phyloP scores from a whole-genome alignment of 441 rosid genomes.

The Euphorbia schlechtendalii region DNA sequence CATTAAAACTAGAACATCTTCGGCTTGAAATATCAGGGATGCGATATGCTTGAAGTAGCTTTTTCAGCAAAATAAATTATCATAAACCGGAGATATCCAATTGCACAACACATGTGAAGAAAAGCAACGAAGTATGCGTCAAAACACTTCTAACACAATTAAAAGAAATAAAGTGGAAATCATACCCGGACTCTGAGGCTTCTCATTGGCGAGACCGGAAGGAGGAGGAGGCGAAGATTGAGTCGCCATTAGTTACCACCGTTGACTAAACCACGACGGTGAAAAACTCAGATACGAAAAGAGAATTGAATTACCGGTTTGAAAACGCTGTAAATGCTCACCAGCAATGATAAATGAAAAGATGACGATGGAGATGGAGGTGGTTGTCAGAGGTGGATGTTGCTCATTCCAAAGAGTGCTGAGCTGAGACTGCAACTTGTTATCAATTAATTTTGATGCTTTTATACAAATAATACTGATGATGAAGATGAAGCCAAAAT shows the following conservation, averaged over 20 bases:
- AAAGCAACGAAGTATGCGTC: neutral
- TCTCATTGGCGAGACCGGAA: slow-evolving; percentile 16
- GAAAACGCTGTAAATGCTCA: neutral
- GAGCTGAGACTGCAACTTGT: neutral
- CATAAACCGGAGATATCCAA: neutral
- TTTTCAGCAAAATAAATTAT: neutral
- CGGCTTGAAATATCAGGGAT: no score
- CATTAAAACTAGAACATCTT: neutral
- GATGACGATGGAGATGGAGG: neutral
- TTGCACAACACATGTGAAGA: neutral
- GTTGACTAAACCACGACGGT: slow-evolving; percentile 5
- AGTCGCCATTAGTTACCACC: slow-evolving; percentile 21
- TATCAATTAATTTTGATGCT: neutral
- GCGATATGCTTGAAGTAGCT: neutral
- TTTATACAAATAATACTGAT: no score
- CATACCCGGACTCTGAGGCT: slow-evolving; percentile 22
- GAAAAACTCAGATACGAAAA: neutral
- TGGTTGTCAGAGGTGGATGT: slow-evolving; percentile 15
- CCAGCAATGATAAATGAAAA: neutral
- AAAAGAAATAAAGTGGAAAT: neutral
- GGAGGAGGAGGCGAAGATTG: slow-evolving; percentile 20
- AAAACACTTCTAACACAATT: neutral
- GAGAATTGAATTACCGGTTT: neutral
- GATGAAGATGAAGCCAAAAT: no score
- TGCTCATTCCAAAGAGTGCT: slow-evolving; percentile 16